phyloP scores from a whole-genome alignment of 2,329 filamentous ascomycete genomes.

The Bipolaris oryzae region DNA sequence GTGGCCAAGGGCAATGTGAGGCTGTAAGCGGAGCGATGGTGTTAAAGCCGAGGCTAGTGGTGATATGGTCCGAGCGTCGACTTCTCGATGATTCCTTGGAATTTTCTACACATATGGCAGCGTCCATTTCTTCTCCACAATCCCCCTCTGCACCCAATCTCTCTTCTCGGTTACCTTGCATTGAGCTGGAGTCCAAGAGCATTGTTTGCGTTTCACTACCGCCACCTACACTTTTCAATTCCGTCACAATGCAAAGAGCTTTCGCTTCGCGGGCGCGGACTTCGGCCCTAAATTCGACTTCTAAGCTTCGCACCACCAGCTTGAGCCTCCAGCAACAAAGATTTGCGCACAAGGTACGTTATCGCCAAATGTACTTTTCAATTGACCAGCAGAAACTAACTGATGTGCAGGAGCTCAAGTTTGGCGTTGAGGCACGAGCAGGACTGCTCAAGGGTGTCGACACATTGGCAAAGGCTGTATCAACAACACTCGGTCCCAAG shows the following conservation, averaged over 20 bases:
- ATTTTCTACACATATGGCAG: slow-evolving; percentile 16
- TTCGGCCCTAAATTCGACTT: slow-evolving; percentile 73
- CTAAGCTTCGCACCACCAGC: slow-evolving; percentile 58
- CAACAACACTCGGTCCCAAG: slow-evolving; percentile 96
- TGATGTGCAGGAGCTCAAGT: slow-evolving; percentile 82
- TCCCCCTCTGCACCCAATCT: slow-evolving; percentile 28
- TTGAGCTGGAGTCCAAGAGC: slow-evolving; percentile 46
- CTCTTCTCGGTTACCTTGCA: slow-evolving; percentile 42
- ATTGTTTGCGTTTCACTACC: slow-evolving; percentile 35
- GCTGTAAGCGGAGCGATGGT: slow-evolving; percentile 7
- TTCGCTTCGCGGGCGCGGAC: slow-evolving; percentile 80
- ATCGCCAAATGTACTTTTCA: slow-evolving; percentile 1
- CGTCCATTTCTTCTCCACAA: slow-evolving; percentile 26
- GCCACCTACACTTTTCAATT: slow-evolving; percentile 27
- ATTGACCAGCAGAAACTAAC: neutral
- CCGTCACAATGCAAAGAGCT: slow-evolving; percentile 87
- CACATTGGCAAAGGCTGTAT: slow-evolving; percentile 93
- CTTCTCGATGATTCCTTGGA: slow-evolving; percentile 20
- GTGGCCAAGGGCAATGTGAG: neutral
- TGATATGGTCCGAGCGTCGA: slow-evolving; percentile 13
- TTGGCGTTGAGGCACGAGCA: slow-evolving; percentile 92
- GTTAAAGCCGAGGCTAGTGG: slow-evolving; percentile 18
- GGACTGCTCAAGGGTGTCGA: slow-evolving; percentile 91
- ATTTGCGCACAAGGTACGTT: slow-evolving; percentile 92
- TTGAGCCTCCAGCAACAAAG: slow-evolving; percentile 84